Evolutionary conservation across 1,139 yeast species (phyloP).

Genomic region (Yamadazyma oceani): DNA sequence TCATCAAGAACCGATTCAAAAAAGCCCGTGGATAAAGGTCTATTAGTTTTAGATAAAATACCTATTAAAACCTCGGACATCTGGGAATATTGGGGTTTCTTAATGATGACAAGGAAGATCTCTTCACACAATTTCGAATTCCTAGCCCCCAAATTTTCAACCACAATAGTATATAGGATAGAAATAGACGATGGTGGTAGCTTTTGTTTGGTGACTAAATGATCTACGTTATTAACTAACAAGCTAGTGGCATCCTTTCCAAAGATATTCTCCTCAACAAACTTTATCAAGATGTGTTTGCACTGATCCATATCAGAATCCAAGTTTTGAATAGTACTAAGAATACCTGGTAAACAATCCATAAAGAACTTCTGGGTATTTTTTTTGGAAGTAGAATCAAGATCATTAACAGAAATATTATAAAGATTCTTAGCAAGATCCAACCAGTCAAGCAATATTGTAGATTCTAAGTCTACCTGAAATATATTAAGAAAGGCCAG

Average conservation of each 20-base stretch:
- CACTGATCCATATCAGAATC: constrained; percentile 7
- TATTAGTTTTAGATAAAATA: constrained; percentile 40
- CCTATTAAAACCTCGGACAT: constrained; percentile 41
- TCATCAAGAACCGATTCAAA: constrained; percentile 33
- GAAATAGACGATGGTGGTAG: constrained; percentile 17
- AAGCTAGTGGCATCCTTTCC: constrained; percentile 15
- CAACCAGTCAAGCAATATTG: constrained; percentile 22
- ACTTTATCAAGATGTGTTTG: constrained; percentile 8
- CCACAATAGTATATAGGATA: constrained; percentile 26
- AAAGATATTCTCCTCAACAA: constrained; percentile 20
- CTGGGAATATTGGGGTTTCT: constrained; percentile 24
- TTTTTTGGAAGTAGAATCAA: constrained; percentile 33
- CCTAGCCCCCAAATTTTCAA: constrained; percentile 24
- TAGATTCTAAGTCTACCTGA: constrained; percentile 9
- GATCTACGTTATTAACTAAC: constrained; percentile 22
- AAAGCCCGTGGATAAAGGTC: constrained; percentile 49
- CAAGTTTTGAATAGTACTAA: constrained; percentile 13
- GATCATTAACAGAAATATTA: constrained; percentile 25
- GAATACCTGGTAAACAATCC: constrained; percentile 14
- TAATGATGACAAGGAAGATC: constrained; percentile 37
- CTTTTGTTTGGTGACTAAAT: constrained; percentile 16
- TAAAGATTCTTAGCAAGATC: constrained; percentile 23
- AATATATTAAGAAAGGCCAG: constrained; percentile 13
- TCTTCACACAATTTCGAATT: constrained; percentile 43
- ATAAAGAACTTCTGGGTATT: constrained; percentile 26